Evolutionary conservation across 1,284 basidiomycete species (phyloP).

Genomic region (Amylostereum chailletii): DNA sequence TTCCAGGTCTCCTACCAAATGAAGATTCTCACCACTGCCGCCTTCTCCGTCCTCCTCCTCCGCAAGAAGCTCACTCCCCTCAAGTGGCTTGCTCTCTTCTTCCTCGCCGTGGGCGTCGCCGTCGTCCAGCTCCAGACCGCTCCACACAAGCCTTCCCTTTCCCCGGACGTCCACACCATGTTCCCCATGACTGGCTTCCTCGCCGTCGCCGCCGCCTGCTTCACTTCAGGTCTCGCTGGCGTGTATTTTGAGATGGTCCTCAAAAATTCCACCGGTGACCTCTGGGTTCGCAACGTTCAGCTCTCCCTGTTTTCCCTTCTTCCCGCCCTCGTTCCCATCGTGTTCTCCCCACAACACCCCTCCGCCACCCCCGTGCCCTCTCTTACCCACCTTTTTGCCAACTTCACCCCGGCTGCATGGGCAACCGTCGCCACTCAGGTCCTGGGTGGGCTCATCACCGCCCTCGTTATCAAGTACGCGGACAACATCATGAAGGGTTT

Average conservation of each 20-base stretch:
- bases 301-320: constrained; percentile 90
- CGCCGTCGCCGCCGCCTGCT: constrained; percentile 86
- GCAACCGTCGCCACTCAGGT: constrained; percentile 86
- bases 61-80: constrained; percentile 61
- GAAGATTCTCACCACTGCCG: constrained; percentile 94
- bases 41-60: constrained; percentile 81
- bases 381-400: constrained; percentile 45
- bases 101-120: constrained; percentile 83
- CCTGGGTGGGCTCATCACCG: constrained; percentile 84
- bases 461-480: constrained; percentile 79
- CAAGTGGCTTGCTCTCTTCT: constrained; percentile 82
- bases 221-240: constrained; percentile 95
- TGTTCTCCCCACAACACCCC: constrained; percentile 39
- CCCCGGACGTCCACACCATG: constrained; percentile 41
- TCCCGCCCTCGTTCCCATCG: constrained; percentile 80
- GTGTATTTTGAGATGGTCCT: constrained; percentile 99
- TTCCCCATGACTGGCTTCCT: constrained; percentile 78
- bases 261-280: constrained; percentile 81
- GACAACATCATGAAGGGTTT: constrained; percentile 92
- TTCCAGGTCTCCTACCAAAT: constrained; percentile 92
- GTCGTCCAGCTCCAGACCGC: constrained; percentile 81
- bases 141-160: neutral
- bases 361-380: constrained; percentile 17
- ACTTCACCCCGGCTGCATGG: constrained; percentile 89
- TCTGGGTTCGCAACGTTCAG: constrained; percentile 97